These are phyloP conservation scores for Aspergillus novofumigatus DNA, from an alignment of 2,329 filamentous ascomycete genomes.

Conservation along the genomic window DNA sequence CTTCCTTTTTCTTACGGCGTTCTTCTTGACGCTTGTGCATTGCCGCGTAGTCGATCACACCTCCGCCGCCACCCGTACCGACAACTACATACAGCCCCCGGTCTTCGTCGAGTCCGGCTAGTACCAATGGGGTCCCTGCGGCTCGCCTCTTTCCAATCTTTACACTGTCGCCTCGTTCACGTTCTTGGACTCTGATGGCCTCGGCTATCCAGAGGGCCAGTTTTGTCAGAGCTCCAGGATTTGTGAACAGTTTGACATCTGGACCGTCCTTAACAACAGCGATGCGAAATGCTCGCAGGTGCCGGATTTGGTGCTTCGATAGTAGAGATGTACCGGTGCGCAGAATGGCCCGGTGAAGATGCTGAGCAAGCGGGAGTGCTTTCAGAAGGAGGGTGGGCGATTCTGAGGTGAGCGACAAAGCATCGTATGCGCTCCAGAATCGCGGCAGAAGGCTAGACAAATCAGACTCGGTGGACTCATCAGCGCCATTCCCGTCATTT, in stretches of 20 bases:
- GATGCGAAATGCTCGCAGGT: constrained; percentile 88
- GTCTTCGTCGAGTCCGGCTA: constrained; percentile 83
- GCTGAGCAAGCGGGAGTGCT: constrained; percentile 76
- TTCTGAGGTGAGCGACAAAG: constrained; percentile 45
- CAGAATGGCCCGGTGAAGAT: constrained; percentile 87
- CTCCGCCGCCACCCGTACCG: constrained; percentile 82
- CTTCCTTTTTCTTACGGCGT: constrained; percentile 59
- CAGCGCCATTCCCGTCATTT: constrained; percentile 15
- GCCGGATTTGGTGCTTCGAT: constrained; percentile 89
- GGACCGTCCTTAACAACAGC: constrained; percentile 93
- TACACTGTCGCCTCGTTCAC: constrained; percentile 69
- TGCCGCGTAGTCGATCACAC: constrained; percentile 62
- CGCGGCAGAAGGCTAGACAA: constrained; percentile 39
- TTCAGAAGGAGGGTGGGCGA: constrained; percentile 59
- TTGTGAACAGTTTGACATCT: constrained; percentile 85
- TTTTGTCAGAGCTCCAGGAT: constrained; percentile 89
- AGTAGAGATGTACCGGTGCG: constrained; percentile 87
- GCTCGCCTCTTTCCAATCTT: constrained; percentile 38
- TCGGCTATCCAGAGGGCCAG: constrained; percentile 92
- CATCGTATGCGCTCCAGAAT: constrained; percentile 59
- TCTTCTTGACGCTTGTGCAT: constrained; percentile 64
- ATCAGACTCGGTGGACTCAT: constrained; percentile 21
- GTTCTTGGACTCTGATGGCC: constrained; percentile 84
- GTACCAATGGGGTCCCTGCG: constrained; percentile 74
- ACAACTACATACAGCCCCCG: constrained; percentile 88